Evolutionary conservation across 2,329 filamentous ascomycete genomes (phyloP), one percentile per base, ranked within the genome.

Genomic region (Akanthomyces lecanii): DNA sequence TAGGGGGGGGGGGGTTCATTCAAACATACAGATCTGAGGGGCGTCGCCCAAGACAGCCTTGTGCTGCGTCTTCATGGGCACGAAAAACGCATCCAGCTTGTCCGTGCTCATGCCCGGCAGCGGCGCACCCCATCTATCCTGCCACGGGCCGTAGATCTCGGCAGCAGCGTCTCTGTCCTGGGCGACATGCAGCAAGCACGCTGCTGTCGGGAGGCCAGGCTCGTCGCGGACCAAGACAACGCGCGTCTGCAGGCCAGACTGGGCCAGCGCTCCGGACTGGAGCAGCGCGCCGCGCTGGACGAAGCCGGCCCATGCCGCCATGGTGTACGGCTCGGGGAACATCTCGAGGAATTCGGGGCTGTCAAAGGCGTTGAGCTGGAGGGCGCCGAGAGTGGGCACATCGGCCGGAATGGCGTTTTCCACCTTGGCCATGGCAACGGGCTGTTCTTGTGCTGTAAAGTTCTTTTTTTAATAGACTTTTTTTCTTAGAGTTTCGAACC

Each of bases 11-110:
- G 8, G 33, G 33, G 5, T 11, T 12, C 8, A 16, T 21, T 21
- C 21, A 18, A n/a, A 65, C 66, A 10, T 63, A 68, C 67, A 68
- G 8, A 67, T 50, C 21, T 69, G 67, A 12, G 65, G 59, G 3
- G 45, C 16, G 16, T 64, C 48, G 23, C 62, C 62, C 66, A 66
- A 65, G 38, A 60, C 61, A 11, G 40, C 21, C 6, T 65, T 58
- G 30, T 69, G 66, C 56, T 67, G 67, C 14, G 58, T 44, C 5
- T 47, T 63, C 65, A 69, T 68, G 47, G 52, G 63, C 21, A 38
- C 48, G 40, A 65, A 68, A 50, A 69, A 67, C 12, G 60, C 54
- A 2, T 66, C 61, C n/a, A 68, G 45, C 4, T 51, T 63, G n/a
- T 61, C 58, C 12, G 57, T 61, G 1, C 63, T 48, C 58, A 57